Conservation (phyloP, 2,329 filamentous ascomycete species). For the Penicillium sp. region DNA sequence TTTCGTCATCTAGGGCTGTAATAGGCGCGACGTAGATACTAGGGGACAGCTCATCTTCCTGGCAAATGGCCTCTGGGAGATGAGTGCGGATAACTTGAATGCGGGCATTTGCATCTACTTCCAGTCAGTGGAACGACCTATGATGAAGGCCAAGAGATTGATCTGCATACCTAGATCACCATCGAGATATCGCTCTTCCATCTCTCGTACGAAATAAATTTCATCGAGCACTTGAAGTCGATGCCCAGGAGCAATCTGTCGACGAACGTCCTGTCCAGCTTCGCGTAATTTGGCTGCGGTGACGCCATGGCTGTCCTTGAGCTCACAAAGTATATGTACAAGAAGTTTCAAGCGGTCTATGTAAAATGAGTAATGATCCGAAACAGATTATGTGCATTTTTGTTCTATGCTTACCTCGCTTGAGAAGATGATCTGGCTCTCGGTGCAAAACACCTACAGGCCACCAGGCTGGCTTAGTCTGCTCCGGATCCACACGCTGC, state of each 20-base stretch:
- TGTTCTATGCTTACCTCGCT: slow-evolving; percentile 32
- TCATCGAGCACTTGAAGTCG: slow-evolving; percentile 42
- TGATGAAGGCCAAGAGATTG: neutral
- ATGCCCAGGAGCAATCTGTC: slow-evolving; percentile 39
- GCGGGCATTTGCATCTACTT: slow-evolving; percentile 29
- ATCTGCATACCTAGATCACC: slow-evolving; percentile 38
- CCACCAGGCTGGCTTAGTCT: slow-evolving; percentile 46
- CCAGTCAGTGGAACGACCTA: neutral
- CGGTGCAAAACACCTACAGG: slow-evolving; percentile 40
- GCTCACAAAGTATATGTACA: slow-evolving; percentile 44
- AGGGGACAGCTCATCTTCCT: slow-evolving; percentile 19
- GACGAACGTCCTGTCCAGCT: slow-evolving; percentile 43
- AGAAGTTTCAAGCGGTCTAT: slow-evolving; percentile 40
- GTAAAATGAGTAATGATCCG: slow-evolving; percentile 5
- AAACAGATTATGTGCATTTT: too few relatives aligned
- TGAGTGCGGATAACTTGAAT: slow-evolving; percentile 30
- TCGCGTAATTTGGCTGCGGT: slow-evolving; percentile 43
- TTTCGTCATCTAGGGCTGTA: slow-evolving; percentile 8
- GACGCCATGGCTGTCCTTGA: slow-evolving; percentile 42
- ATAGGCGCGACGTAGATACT: slow-evolving; percentile 18
- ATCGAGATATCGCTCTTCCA: slow-evolving; percentile 41
- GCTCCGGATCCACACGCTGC: slow-evolving; percentile 41
- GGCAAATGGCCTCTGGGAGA: slow-evolving; percentile 26
- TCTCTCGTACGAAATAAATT: slow-evolving; percentile 43
- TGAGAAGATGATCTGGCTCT: slow-evolving; percentile 44